Evolutionary conservation across 1,284 basidiomycete species (phyloP), one percentile per base, ranked within the genome.

Genomic region (Tremellales sp.): DNA sequence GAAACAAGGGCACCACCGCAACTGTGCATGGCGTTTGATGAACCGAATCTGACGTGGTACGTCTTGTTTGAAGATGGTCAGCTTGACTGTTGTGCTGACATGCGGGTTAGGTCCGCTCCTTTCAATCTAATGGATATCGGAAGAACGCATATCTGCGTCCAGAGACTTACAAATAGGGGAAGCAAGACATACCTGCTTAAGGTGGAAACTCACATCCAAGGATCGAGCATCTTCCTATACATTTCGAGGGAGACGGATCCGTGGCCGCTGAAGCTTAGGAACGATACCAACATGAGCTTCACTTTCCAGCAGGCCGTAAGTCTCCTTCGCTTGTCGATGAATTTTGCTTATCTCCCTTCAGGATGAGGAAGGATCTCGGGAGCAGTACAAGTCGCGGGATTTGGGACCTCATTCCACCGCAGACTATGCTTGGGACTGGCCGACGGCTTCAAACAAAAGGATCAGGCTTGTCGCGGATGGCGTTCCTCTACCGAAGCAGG

Each of bases 41-140:
- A 88, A 8, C 74, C 91, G 38, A 86, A 90, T 65, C 79, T 85
- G 14, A 81, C 82, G 74, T 97, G 93, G 93, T 91, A 70, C 54
- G 76, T 60, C 60, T 26, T 25, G 31, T 7, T 16, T 32, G 9
- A 25, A 4, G 6, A 12, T 41, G 28, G 33, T 34, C n/a, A 29
- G 48, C 10, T 16, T 43, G 8, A 49, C 28, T 31, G 14, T 27
- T 21, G 19, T 12, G 18, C 16, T 8, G n/a, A 16, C 7, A 12
- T 38, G 42, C 26, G 33, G 8, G 27, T 1, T 51, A 93, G 90
- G 91, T 93, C 91, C 3, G 77, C 93, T 1, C 88, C 93, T 0
- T 85, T 97, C 75, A 92, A 88, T 68, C 81, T 97, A 43, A 83
- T 90, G 60, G 88, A 97, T 61, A 87, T 99, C 53, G 94, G 94